These are phyloP conservation scores for Lactifluus echinatus DNA, from an alignment of 768 basidiomycete species.

Conservation along the genomic window DNA sequence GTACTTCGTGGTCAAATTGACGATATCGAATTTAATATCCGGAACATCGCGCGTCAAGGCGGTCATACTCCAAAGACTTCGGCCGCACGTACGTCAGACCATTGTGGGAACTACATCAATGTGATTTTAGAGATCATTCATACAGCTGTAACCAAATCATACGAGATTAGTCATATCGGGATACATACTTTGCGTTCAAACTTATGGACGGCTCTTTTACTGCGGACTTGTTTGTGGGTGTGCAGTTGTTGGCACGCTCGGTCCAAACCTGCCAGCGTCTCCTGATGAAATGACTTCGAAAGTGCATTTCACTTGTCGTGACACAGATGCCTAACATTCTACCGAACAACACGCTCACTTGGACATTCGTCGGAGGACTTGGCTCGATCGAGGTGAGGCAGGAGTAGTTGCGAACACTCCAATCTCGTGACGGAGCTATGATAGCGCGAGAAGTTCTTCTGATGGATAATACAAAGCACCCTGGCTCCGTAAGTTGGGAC, in stretches of 20 bases:
- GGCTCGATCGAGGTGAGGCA: not conserved
- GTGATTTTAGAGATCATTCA: not conserved
- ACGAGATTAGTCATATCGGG: not conserved
- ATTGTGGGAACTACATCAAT: not conserved
- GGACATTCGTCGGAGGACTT: not conserved
- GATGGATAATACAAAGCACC: not conserved
- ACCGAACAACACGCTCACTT: not conserved
- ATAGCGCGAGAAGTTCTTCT: not conserved
- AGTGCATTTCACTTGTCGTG: not conserved
- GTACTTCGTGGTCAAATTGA: too few relatives aligned
- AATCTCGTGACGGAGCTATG: not conserved
- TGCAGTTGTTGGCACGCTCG: not conserved
- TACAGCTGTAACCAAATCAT: not conserved
- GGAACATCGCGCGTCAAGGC: not conserved
- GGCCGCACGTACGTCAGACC: not conserved
- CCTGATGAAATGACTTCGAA: not conserved
- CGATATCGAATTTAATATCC: not conserved
- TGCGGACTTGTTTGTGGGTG: slow-evolving; percentile 6
- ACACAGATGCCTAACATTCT: not conserved
- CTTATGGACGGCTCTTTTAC: not conserved
- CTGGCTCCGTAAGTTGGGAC: not conserved
- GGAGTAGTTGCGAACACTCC: not conserved
- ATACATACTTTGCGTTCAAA: not conserved
- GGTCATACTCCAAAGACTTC: not conserved
- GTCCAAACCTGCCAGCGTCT: not conserved